Conservation (phyloP, 2,329 filamentous ascomycete genomes). For the Aureobasidium sp. region DNA sequence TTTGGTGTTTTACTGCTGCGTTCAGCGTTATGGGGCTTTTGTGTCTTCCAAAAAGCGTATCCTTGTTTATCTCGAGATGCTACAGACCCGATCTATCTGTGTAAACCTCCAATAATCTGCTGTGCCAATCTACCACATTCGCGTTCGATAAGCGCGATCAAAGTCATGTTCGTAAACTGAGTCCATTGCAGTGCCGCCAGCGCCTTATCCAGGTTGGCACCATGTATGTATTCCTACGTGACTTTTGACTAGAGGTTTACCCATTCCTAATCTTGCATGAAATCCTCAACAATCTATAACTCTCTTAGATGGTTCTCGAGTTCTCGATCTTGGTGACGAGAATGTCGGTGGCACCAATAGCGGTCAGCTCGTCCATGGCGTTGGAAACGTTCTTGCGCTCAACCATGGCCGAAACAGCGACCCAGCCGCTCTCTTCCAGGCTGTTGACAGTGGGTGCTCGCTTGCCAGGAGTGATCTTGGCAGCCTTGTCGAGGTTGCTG, state of each 20-base stretch:
- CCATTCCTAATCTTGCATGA: background rate
- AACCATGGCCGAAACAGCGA: conserved; percentile 91
- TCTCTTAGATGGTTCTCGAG: conserved; percentile 42
- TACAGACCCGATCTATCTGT: background rate
- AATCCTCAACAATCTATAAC: background rate
- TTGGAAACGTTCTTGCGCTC: conserved; percentile 76
- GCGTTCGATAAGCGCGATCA: background rate
- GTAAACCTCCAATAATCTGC: too few species aligned
- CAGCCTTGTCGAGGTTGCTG: conserved; percentile 55
- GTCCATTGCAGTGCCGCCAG: background rate
- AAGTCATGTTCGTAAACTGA: background rate
- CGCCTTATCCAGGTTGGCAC: background rate
- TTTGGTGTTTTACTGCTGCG: conserved; percentile 1
- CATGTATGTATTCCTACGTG: background rate
- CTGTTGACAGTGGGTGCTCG: conserved; percentile 86
- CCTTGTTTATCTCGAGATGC: background rate
- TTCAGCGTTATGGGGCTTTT: conserved; percentile 4
- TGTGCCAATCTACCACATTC: too few species aligned
- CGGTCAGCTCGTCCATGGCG: conserved; percentile 76
- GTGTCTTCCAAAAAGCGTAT: background rate
- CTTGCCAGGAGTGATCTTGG: conserved; percentile 81
- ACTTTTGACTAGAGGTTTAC: background rate
- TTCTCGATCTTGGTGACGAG: conserved; percentile 82
- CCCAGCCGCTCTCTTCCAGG: conserved; percentile 83
- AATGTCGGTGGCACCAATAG: conserved; percentile 74